phyloP scores from a whole-genome alignment of 345 rosid species.

The Populus tremula region DNA sequence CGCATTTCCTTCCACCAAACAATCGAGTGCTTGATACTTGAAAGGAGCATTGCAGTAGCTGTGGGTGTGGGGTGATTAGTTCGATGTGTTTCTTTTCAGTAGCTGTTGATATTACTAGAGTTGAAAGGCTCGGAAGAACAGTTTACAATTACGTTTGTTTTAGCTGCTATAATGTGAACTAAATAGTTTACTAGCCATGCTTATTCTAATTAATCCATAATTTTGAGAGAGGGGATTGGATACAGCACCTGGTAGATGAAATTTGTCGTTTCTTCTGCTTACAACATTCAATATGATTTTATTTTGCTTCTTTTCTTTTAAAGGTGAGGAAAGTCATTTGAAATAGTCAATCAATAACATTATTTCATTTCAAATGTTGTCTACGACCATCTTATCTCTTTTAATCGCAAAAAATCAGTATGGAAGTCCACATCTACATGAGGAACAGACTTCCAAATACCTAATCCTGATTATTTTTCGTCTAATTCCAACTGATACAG shows the following conservation, averaged over 20 bases:
- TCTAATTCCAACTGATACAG: background rate
- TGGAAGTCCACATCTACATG: background rate
- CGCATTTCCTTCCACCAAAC: no score
- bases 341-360: background rate
- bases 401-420: background rate
- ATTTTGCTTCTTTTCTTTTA: no score
- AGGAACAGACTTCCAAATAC: background rate
- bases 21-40: no score
- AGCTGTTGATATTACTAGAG: no score
- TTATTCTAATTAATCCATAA: background rate
- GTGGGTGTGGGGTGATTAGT: no score
- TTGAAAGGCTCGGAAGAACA: background rate
- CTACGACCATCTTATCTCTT: background rate
- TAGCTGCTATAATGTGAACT: background rate
- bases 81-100: no score
- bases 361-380: background rate
- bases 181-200: background rate
- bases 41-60: no score
- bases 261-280: background rate
- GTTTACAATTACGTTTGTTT: background rate
- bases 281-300: no score
- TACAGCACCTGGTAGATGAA: background rate
- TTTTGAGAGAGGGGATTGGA: no score
- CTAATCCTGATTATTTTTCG: background rate
- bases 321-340: background rate